These are phyloP conservation scores for Solanum aculeatissimum DNA, from an alignment of 305 asterid genomes.

Conservation along the genomic window DNA sequence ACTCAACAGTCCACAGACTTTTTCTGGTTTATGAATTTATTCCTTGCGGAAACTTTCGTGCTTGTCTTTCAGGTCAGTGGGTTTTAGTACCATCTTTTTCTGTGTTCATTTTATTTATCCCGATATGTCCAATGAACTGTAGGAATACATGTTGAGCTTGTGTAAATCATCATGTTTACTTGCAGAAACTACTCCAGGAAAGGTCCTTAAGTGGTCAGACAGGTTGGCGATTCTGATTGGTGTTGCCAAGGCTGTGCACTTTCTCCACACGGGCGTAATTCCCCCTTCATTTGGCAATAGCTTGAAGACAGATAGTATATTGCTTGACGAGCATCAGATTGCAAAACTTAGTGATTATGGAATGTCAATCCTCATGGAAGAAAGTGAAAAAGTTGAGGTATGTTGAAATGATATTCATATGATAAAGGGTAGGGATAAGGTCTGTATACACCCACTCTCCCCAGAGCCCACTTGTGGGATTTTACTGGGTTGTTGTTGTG, in stretches of 20 bases:
- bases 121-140: not conserved
- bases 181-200: slow-evolving; percentile 42
- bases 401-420: not conserved
- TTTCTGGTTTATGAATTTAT: slow-evolving; percentile 48
- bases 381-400: slow-evolving; percentile 33
- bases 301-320: slow-evolving; percentile 43
- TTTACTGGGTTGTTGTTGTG: not conserved
- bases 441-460: not conserved
- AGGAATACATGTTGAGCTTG: not conserved
- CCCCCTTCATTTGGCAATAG: slow-evolving; percentile 51
- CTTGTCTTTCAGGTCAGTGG: slow-evolving; percentile 45
- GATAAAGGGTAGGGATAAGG: not conserved
- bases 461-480: not conserved
- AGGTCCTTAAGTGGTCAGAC: slow-evolving; percentile 50
- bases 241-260: slow-evolving; percentile 66
- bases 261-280: slow-evolving; percentile 67
- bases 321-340: slow-evolving; percentile 41
- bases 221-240: slow-evolving; percentile 46
- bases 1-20: slow-evolving; percentile 28
- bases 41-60: slow-evolving; percentile 38
- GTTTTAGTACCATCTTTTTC: not conserved
- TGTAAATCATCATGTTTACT: not conserved
- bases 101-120: not conserved
- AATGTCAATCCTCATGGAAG: slow-evolving; percentile 46
- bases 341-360: slow-evolving; percentile 69